phyloP scores from a whole-genome alignment of 2,329 filamentous ascomycete genomes.

The Coleophoma crateriformis region DNA sequence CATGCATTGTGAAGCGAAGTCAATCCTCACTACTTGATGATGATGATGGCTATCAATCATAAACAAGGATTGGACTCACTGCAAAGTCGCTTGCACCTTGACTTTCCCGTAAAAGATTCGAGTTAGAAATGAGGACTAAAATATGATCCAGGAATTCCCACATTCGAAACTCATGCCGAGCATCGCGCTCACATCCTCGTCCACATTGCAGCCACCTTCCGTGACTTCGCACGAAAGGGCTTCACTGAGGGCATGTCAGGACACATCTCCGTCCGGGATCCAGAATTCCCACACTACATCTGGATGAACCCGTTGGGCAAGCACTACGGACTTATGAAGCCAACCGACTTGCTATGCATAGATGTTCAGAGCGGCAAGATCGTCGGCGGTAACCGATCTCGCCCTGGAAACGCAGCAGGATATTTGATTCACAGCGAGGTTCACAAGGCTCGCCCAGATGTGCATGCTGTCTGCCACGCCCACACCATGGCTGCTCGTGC shows the following conservation, averaged over 20 bases:
- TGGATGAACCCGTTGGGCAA: constrained; percentile 66
- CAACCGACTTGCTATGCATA: constrained; percentile 62
- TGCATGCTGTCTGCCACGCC: constrained; percentile 63
- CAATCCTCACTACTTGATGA: too few relatives aligned
- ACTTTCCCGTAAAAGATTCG: too few relatives aligned
- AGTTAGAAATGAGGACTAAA: too few relatives aligned
- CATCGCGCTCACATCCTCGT: constrained; percentile 59
- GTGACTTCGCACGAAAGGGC: constrained; percentile 59
- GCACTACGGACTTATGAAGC: constrained; percentile 60
- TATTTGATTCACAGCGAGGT: constrained; percentile 67
- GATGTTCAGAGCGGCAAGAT: constrained; percentile 53
- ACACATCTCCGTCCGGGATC: constrained; percentile 63
- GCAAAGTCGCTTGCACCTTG: too few relatives aligned
- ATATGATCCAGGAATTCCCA: constrained; percentile 42
- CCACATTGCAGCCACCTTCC: constrained; percentile 65
- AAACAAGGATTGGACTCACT: too few relatives aligned
- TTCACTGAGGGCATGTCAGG: constrained; percentile 66
- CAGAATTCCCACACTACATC: constrained; percentile 53
- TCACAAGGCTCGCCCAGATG: constrained; percentile 59
- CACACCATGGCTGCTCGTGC: constrained; percentile 63
- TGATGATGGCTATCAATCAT: too few relatives aligned
- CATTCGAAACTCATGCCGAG: constrained; percentile 43
- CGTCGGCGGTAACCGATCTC: constrained; percentile 54
- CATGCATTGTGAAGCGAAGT: too few relatives aligned
- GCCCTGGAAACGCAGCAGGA: constrained; percentile 61